These are phyloP conservation scores for Dionaea muscipula DNA, from an alignment of 179 eudicot species.

Conservation along the genomic window DNA sequence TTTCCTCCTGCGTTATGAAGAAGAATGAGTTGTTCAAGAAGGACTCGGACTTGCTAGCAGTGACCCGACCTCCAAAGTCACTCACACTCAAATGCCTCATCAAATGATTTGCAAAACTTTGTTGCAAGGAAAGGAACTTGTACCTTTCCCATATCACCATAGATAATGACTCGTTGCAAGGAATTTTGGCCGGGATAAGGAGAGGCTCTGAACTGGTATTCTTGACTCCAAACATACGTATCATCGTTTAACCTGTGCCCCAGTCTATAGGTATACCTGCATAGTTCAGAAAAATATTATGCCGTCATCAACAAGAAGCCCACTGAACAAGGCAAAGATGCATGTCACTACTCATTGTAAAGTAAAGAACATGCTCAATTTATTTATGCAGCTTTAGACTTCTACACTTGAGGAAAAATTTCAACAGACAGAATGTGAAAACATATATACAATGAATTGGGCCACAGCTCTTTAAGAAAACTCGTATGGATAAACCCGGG, in stretches of 20 bases:
- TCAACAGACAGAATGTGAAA: not conserved
- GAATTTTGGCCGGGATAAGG: slow-evolving; percentile 88
- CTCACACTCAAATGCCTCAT: not conserved
- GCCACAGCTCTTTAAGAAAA: slow-evolving; percentile 73
- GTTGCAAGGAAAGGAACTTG: slow-evolving; percentile 5
- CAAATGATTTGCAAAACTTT: not conserved
- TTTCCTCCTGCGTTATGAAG: slow-evolving; percentile 44
- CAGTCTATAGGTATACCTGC: slow-evolving; percentile 58
- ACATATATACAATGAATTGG: slow-evolving; percentile 37
- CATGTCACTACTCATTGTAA: too few relatives aligned
- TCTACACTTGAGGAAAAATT: not conserved
- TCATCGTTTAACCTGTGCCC: slow-evolving; percentile 55
- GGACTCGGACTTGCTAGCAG: too few relatives aligned
- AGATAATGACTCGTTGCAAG: slow-evolving; percentile 57
- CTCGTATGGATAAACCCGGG: slow-evolving; percentile 80
- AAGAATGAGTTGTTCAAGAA: too few relatives aligned
- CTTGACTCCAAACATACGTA: slow-evolving; percentile 49
- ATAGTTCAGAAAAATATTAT: too few relatives aligned
- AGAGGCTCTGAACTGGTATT: slow-evolving; percentile 53
- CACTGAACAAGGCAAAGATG: too few relatives aligned
- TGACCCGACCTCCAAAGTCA: too few relatives aligned
- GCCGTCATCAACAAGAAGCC: too few relatives aligned
- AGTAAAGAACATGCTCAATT: too few relatives aligned
- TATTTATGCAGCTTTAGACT: too few relatives aligned
- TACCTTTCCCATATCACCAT: slow-evolving; percentile 93